A percentile compares a stretch with the other conserved stretches of the same genome.
phyloP scores from a whole-genome alignment of 2,329 filamentous ascomycete genomes.

The Colletotrichum cereale region DNA sequence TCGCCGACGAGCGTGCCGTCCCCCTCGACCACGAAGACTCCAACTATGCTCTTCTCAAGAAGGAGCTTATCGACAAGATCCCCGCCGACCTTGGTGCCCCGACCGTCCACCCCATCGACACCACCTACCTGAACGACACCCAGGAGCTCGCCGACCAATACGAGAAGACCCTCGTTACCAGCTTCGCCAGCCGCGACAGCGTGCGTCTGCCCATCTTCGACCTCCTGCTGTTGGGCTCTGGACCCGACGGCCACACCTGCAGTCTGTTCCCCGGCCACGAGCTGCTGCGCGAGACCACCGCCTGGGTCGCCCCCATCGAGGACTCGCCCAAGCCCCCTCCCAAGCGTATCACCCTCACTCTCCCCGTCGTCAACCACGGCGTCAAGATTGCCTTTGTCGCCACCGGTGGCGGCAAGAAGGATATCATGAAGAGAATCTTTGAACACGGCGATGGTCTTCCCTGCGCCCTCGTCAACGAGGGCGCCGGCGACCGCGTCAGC shows the following conservation, averaged over 20 bases:
- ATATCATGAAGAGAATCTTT: conserved; percentile 92
- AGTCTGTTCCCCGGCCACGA: conserved; percentile 93
- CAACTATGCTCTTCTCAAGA: conserved; percentile 91
- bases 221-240: conserved; percentile 90
- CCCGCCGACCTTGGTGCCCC: conserved; percentile 75
- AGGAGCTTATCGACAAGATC: conserved; percentile 90
- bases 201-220: conserved; percentile 97
- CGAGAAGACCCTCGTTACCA: conserved; percentile 85
- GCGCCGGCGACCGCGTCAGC: conserved; percentile 85
- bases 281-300: conserved; percentile 85
- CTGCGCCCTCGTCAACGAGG: conserved; percentile 88
- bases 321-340: conserved; percentile 96
- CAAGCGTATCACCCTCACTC: conserved; percentile 88
- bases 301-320: conserved; percentile 92
- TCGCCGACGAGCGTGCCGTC: conserved; percentile 96
- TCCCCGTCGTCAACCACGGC: conserved; percentile 91
- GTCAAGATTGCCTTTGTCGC: conserved; percentile 91
- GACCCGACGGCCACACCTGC: conserved; percentile 97
- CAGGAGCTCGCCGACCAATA: conserved; percentile 96
- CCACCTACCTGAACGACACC: conserved; percentile 74
- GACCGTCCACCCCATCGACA: conserved; percentile 83
- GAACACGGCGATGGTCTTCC: conserved; percentile 85
- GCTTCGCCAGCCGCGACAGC: conserved; percentile 92
- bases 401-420: conserved; percentile 90
- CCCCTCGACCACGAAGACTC: conserved; percentile 92